Evolutionary conservation across 2,329 filamentous ascomycete genomes (phyloP).

Genomic region (Samsoniella hepiali): DNA sequence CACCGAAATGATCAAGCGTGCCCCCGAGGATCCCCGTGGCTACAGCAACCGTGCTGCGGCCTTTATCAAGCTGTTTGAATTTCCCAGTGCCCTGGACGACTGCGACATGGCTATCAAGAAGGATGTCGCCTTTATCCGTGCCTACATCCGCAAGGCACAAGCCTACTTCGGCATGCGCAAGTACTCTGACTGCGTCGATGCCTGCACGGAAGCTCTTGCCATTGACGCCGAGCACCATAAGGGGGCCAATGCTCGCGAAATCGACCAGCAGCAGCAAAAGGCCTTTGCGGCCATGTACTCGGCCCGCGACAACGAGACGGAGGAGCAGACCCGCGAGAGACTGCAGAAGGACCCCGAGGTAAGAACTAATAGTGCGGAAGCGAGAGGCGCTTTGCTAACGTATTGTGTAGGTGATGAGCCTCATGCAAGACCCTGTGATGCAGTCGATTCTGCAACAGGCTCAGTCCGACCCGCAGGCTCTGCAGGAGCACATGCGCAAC

Average conservation of each 20-base stretch:
- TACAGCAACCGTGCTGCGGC: conserved; percentile 97
- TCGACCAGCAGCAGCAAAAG: conserved; percentile 92
- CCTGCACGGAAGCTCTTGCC: conserved; percentile 74
- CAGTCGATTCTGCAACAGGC: conserved; percentile 96
- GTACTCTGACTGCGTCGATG: conserved; percentile 91
- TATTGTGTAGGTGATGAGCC: conserved; percentile 66
- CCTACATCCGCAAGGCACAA: conserved; percentile 95
- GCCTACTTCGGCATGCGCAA: conserved; percentile 97
- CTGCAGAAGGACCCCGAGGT: conserved; percentile 89
- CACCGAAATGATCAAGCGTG: conserved; percentile 93
- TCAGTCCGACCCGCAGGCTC: conserved; percentile 84
- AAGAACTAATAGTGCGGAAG: conserved; percentile 36
- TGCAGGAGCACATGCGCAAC: conserved; percentile 98
- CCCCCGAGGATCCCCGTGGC: conserved; percentile 85
- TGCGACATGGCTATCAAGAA: conserved; percentile 88
- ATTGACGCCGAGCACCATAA: conserved; percentile 67
- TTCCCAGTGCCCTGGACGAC: conserved; percentile 89
- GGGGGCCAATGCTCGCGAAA: conserved; percentile 82
- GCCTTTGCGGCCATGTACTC: conserved; percentile 86
- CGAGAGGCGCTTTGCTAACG: conserved; percentile 27
- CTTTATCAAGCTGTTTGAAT: conserved; percentile 93
- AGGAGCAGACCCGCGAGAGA: conserved; percentile 90
- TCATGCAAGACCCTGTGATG: conserved; percentile 96
- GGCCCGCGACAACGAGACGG: conserved; percentile 87
- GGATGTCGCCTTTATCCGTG: conserved; percentile 88